Percentiles rank a stretch among this genome's conserved stretches.
Conservation (phyloP, 2,329 filamentous ascomycete species). For the Berkeleyomyces rouxiae region DNA sequence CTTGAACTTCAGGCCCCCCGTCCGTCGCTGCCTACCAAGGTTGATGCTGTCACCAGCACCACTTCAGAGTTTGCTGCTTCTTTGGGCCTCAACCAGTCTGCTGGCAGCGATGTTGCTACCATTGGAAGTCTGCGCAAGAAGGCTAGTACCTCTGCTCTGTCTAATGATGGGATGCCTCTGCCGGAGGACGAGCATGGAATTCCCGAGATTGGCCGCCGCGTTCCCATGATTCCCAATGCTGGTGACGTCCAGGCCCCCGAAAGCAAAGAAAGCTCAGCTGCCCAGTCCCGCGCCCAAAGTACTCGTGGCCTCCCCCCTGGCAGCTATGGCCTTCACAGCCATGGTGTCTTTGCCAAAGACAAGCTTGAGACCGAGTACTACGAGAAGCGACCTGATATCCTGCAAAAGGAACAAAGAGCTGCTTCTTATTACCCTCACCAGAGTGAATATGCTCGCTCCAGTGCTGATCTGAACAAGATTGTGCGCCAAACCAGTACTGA, state of each 20-base stretch:
- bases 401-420: conserved; percentile 53
- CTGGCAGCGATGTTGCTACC: conserved; percentile 18
- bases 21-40: conserved; percentile 59
- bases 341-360: conserved; percentile 58
- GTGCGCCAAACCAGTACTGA: conserved; percentile 46
- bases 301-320: conserved; percentile 58
- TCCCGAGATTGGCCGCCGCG: conserved; percentile 77
- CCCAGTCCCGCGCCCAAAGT: conserved; percentile 58
- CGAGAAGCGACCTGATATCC: conserved; percentile 72
- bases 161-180: conserved; percentile 36
- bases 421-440: conserved; percentile 37
- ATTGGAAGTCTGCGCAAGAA: conserved; percentile 43
- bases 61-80: conserved; percentile 75
- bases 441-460: conserved; percentile 70
- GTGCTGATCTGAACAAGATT: conserved; percentile 77
- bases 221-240: conserved; percentile 83
- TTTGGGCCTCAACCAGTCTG: conserved; percentile 55
- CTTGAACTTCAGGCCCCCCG: conserved; percentile 78
- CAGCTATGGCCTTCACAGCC: conserved; percentile 85
- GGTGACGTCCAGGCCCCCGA: conserved; percentile 86
- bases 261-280: conserved; percentile 25
- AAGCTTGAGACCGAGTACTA: conserved; percentile 87
- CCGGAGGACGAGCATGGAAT: conserved; percentile 68
- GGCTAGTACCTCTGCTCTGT: conserved; percentile 9
- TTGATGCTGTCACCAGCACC: conserved; percentile 72